phyloP scores from a whole-genome alignment of 495 filamentous ascomycete species.

The Penicillium crystallinum region DNA sequence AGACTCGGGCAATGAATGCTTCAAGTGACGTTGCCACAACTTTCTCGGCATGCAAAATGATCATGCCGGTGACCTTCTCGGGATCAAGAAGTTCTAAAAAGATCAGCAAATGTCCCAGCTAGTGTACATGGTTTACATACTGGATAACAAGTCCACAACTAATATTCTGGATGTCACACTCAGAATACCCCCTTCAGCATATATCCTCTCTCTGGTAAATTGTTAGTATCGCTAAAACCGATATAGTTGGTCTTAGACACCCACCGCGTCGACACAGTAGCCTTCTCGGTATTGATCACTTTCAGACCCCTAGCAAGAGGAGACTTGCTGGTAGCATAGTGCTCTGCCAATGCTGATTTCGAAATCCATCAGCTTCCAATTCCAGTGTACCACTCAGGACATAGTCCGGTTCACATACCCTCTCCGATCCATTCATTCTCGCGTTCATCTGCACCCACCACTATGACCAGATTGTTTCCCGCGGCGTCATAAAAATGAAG shows the following conservation, averaged over 20 bases:
- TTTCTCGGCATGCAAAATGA: conserved; percentile 84
- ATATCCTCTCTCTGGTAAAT: conserved; percentile 71
- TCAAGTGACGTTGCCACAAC: conserved; percentile 85
- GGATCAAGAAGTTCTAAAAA: conserved; percentile 61
- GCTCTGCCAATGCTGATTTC: conserved; percentile 71
- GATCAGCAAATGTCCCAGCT: conserved; percentile 14
- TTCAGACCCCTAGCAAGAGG: conserved; percentile 78
- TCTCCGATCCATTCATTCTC: conserved; percentile 95
- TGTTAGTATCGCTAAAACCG: conserved; percentile 14
- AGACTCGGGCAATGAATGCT: conserved; percentile 92
- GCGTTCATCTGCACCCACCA: conserved; percentile 86
- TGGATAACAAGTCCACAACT: conserved; percentile 84
- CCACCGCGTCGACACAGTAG: conserved; percentile 69
- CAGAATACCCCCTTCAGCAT: conserved; percentile 82
- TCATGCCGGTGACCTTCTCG: conserved; percentile 78
- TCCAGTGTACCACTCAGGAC: background rate
- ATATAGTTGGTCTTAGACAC: conserved; percentile 5
- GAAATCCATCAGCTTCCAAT: conserved; percentile 1
- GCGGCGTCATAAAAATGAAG: conserved; percentile 95
- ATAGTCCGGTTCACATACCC: conserved; percentile 32
- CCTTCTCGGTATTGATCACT: conserved; percentile 90
- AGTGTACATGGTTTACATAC: conserved; percentile 25
- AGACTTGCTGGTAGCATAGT: conserved; percentile 76
- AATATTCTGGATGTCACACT: conserved; percentile 95
- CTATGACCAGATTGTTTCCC: conserved; percentile 83